phyloP scores from a whole-genome alignment of 148 eudicot genomes.

The Spergularia marina region DNA sequence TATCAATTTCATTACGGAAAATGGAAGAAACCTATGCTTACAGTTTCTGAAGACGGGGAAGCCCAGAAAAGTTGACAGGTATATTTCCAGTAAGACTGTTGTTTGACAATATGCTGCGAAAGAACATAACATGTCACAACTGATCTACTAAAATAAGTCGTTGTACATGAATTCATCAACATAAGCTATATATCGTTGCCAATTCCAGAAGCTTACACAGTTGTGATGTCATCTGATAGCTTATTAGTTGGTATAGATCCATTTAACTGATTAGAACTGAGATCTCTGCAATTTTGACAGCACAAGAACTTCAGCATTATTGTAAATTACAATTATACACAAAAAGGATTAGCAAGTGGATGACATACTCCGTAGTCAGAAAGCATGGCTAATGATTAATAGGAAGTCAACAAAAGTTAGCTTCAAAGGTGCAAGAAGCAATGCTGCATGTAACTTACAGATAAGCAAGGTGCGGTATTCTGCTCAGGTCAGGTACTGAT shows the following conservation, averaged over 20 bases:
- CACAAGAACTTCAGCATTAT: neutral
- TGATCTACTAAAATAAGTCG: neutral
- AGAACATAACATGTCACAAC: neutral
- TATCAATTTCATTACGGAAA: neutral
- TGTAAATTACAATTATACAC: neutral
- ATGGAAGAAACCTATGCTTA: conserved; percentile 27
- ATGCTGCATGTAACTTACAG: conserved; percentile 42
- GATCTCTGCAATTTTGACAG: conserved; percentile 47
- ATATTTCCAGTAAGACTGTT: conserved; percentile 55
- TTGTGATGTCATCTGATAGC: conserved; percentile 55
- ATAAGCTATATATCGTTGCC: neutral
- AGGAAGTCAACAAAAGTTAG: neutral
- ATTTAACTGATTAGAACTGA: conserved; percentile 61
- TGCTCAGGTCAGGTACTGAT: conserved; percentile 62
- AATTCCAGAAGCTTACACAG: conserved; percentile 45
- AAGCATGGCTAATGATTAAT: neutral
- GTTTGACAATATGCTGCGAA: conserved; percentile 56
- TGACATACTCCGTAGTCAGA: neutral
- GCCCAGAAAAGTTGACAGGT: conserved; percentile 50
- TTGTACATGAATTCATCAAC: neutral
- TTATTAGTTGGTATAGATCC: conserved; percentile 55
- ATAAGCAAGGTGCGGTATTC: conserved; percentile 49
- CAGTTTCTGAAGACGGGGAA: conserved; percentile 62
- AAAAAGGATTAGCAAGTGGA: neutral
- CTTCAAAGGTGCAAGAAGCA: neutral